Evolutionary conservation across 2,329 filamentous ascomycete species (phyloP).

Genomic region (Tolypocladium nubicola): DNA sequence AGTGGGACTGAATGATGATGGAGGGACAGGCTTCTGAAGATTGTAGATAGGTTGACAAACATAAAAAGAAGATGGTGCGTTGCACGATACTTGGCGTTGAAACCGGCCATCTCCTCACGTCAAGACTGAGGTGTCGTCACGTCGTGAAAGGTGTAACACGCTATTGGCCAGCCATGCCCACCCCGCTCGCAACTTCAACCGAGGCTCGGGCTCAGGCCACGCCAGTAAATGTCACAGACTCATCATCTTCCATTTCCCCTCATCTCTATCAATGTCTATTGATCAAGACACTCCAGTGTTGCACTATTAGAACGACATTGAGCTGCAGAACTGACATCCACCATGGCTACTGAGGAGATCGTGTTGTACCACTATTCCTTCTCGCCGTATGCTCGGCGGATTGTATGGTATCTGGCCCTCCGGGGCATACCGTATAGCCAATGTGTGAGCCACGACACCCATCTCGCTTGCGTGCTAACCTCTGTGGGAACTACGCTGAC

Average conservation of each 20-base stretch:
- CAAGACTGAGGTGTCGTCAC: not conserved
- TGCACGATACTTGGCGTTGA: not conserved
- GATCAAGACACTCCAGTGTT: no score
- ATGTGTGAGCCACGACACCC: conserved; percentile 41
- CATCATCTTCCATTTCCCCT: not conserved
- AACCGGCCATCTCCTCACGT: not conserved
- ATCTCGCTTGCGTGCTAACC: not conserved
- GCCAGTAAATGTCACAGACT: not conserved
- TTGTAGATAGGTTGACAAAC: not conserved
- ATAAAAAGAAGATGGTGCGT: not conserved
- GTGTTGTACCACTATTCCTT: conserved; percentile 56
- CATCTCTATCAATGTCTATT: not conserved
- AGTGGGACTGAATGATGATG: not conserved
- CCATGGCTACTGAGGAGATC: conserved; percentile 22
- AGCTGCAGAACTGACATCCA: not conserved
- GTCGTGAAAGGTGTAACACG: conserved; percentile 8
- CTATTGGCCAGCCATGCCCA: conserved; percentile 6
- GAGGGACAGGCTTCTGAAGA: not conserved
- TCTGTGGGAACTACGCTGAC: not conserved
- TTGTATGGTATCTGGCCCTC: conserved; percentile 58
- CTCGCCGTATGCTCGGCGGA: conserved; percentile 53
- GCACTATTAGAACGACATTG: not conserved
- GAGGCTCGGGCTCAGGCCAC: not conserved
- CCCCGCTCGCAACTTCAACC: not conserved
- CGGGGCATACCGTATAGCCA: conserved; percentile 54